phyloP scores from a whole-genome alignment of 2,329 filamentous ascomycete genomes.

The Xylariales sp. region DNA sequence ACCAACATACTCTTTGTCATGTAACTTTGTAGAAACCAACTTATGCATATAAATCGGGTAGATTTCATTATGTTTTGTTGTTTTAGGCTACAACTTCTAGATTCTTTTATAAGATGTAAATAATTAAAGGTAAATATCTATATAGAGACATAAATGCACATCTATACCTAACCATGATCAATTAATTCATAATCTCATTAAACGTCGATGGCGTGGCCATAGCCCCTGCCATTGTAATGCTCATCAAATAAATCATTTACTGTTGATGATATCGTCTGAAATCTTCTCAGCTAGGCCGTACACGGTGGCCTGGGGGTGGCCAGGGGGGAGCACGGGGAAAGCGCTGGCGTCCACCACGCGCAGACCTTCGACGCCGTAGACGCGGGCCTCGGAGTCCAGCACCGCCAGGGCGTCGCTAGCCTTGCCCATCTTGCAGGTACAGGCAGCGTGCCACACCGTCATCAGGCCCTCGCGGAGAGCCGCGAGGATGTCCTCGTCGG shows the following conservation, averaged over 20 bases:
- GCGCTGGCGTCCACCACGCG: conserved; percentile 51
- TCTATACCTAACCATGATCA: too few species aligned
- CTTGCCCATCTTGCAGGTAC: conserved; percentile 49
- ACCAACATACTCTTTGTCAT: conserved; percentile 5
- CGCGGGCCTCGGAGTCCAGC: conserved; percentile 47
- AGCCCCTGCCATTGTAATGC: too few species aligned
- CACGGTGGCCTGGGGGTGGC: conserved; percentile 18
- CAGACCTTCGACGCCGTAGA: conserved; percentile 45
- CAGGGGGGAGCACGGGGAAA: conserved; percentile 19
- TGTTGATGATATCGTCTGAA: neutral
- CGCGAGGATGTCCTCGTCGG: conserved; percentile 36
- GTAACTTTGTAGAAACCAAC: too few species aligned
- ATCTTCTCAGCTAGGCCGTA: conserved; percentile 7
- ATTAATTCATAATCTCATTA: too few species aligned
- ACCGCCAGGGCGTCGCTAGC: conserved; percentile 47
- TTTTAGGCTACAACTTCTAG: too few species aligned
- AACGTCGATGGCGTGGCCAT: too few species aligned
- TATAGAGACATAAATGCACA: too few species aligned
- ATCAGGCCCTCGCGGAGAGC: conserved; percentile 24
- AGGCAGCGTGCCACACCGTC: conserved; percentile 44
- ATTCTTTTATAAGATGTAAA: too few species aligned
- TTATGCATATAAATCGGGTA: too few species aligned
- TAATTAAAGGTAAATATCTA: too few species aligned
- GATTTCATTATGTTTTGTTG: too few species aligned
- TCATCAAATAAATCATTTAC: too few species aligned